Evolutionary conservation across 2,329 filamentous ascomycete species (phyloP).

Genomic region (Phaeosphaeria sp.): DNA sequence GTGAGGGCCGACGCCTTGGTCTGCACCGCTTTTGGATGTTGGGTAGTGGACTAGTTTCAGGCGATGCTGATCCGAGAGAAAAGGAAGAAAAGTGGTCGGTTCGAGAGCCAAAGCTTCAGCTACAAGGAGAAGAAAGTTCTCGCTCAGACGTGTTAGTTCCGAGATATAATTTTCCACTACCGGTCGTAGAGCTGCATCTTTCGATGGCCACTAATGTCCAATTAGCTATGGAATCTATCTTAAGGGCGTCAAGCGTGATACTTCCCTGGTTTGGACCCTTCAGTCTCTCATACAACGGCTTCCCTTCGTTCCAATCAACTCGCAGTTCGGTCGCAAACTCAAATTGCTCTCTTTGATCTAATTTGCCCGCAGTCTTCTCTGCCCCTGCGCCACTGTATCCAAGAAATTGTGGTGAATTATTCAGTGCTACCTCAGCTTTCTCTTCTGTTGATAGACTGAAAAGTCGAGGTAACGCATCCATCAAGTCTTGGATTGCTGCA

Average conservation of each 20-base stretch:
- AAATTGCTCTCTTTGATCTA: constrained; percentile 64
- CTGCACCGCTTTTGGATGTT: constrained; percentile 14
- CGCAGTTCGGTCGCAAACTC: constrained; percentile 64
- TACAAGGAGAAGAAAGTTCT: constrained; percentile 7
- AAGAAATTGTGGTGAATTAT: constrained; percentile 65
- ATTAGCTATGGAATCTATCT: not conserved
- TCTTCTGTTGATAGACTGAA: constrained; percentile 44
- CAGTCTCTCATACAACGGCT: constrained; percentile 6
- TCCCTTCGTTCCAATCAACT: constrained; percentile 7
- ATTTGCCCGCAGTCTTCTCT: constrained; percentile 61
- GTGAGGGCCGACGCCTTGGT: constrained; percentile 67
- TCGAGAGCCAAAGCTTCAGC: constrained; percentile 11
- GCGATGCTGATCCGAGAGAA: constrained; percentile 57
- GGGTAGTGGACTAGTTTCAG: constrained; percentile 65
- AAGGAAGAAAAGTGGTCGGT: constrained; percentile 8
- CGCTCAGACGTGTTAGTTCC: constrained; percentile 7
- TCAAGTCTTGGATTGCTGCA: constrained; percentile 3
- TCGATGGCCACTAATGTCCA: constrained; percentile 5
- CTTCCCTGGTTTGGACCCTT: constrained; percentile 11
- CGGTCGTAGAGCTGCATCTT: constrained; percentile 4
- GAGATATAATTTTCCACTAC: constrained; percentile 10
- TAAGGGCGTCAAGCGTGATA: not conserved
- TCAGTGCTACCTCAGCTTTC: constrained; percentile 1
- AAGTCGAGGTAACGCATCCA: constrained; percentile 49
- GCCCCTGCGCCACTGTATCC: constrained; percentile 63